These are phyloP conservation scores for Metschnikowia rubicola DNA, from an alignment of 805 yeast genomes.

Conservation along the genomic window DNA sequence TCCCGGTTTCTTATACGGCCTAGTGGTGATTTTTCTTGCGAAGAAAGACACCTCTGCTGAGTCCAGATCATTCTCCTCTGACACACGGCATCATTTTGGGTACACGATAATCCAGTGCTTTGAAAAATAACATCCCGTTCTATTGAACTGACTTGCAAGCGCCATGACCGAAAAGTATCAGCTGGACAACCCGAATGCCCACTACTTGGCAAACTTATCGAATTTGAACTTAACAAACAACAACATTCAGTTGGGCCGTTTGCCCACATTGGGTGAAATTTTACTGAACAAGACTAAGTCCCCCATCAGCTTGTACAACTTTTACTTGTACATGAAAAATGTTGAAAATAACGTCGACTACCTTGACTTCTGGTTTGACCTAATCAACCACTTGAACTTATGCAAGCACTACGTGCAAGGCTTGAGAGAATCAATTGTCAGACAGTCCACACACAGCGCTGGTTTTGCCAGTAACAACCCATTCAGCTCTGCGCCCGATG, in stretches of 20 bases:
- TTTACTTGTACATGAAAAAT: conserved; percentile 84
- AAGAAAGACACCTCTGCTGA: no score
- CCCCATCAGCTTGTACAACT: conserved; percentile 93
- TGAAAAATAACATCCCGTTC: no score
- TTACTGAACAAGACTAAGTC: conserved; percentile 73
- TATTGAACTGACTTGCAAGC: no score
- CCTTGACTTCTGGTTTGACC: conserved; percentile 92
- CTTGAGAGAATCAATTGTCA: conserved; percentile 48
- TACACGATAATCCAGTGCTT: no score
- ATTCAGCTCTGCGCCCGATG: conserved; percentile 14
- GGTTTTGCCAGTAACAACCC: conserved; percentile 16
- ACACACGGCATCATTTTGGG: no score
- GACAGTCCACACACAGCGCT: conserved; percentile 22
- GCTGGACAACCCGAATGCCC: conserved; percentile 38
- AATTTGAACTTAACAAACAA: conserved; percentile 36
- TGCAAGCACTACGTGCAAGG: conserved; percentile 71
- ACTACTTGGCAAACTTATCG: conserved; percentile 35
- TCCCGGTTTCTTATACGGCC: no score
- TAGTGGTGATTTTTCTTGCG: no score
- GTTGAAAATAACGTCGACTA: conserved; percentile 88
- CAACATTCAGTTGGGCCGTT: conserved; percentile 41
- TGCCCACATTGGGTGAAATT: conserved; percentile 86
- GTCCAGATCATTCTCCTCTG: no score
- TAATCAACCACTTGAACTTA: conserved; percentile 41
- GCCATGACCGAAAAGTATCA: conserved; percentile 33